A percentile compares a stretch with the other conserved stretches of the same genome.
phyloP scores from a whole-genome alignment of 257 asterid species.

The Nicotiana knightiana region DNA sequence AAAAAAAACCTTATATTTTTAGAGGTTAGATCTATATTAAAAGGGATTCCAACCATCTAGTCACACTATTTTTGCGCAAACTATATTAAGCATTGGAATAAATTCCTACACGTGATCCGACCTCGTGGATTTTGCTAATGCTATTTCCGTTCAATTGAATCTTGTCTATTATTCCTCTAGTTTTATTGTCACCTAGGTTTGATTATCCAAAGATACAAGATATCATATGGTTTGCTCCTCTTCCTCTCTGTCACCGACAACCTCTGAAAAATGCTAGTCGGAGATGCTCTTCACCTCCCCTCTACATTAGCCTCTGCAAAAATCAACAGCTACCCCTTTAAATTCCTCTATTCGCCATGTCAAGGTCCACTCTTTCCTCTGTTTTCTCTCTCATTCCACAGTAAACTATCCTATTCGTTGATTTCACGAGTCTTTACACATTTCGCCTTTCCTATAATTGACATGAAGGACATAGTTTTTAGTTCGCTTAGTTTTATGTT shows the following conservation, averaged over 20 bases:
- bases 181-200: background rate
- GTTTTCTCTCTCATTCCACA: background rate
- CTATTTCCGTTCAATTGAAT: background rate
- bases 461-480: background rate
- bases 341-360: slow-evolving; percentile 3
- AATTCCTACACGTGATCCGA: too few relatives aligned
- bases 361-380: background rate
- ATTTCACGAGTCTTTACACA: background rate
- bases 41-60: too few relatives aligned
- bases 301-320: background rate
- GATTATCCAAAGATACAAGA: background rate
- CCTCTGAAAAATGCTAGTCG: background rate
- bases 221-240: background rate
- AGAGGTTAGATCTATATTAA: background rate
- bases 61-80: background rate
- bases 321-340: background rate
- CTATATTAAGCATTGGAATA: background rate
- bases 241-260: background rate
- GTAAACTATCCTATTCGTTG: background rate
- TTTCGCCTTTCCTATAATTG: background rate
- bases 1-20: background rate
- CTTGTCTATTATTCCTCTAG: background rate
- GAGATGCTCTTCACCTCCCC: background rate
- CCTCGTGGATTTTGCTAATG: too few relatives aligned
- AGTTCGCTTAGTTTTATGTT: background rate